Base-by-base conservation (phyloP, 208 protist species). In the Crithidia acanthocephali region DNA sequence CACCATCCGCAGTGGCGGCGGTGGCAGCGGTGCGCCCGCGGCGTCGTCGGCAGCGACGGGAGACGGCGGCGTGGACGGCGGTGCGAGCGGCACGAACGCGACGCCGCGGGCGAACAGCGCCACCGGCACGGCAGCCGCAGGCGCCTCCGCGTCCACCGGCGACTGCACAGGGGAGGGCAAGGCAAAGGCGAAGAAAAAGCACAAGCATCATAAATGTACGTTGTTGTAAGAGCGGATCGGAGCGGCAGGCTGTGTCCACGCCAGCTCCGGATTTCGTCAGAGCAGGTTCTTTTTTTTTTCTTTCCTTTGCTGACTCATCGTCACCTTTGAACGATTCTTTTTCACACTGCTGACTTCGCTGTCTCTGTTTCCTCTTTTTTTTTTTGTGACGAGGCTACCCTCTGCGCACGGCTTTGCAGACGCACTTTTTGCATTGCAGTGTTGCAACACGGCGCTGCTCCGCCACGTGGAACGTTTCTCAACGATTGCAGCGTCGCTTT, bases 1-100 rank as follows among this genome's bases (percentile, higher is more conserved):
- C 56, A 66, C 68, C 22, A 74, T 91, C n/a, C 76, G 74, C 27
- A 66, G 63, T 28, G 42, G 59, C 23, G 33, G n/a, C 15, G 50
- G 50, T 30, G 64, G 65, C 22, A 40, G 32, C 27, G 35, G 35
- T 20, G 28, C 27, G 4, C 2, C 32, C 10, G 32, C 32, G 27
- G 23, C 13, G 20, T 33, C 56, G 22, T 11, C 6, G 47, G 13
- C 18, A 8, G 1, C 11, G 44, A 13, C 47, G 8, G 58, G 20
- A 8, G 35, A 32, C 35, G 58, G n/a, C 25, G 22, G 7, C 20
- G 30, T 13, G 27, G 45, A 42, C 37, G 37, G 28, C 11, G 32
- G 37, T 16, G 28, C 44, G 16, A 22, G 13, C 8, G 61, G 8
- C 6, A 20, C 20, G n/a, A 62, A 22, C 37, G 13, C 37, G 23